Conservation (phyloP, 2,329 filamentous ascomycete species). For the Trichoderma gracile region DNA sequence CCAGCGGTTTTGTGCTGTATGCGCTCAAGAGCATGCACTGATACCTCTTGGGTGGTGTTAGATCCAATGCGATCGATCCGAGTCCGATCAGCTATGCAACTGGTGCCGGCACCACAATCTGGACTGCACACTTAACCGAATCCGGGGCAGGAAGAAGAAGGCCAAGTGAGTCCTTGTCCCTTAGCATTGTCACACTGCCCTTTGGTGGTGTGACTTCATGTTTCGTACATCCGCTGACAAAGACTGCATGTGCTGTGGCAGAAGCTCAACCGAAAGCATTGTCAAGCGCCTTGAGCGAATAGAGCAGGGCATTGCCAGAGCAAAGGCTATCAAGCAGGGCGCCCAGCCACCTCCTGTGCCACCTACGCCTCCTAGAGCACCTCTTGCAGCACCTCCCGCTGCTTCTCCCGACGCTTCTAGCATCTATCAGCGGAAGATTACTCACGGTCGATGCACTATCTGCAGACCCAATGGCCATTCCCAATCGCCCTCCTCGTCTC, state of each 20-base stretch:
- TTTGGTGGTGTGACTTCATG: too few species aligned
- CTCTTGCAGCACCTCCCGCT: constrained; percentile 17
- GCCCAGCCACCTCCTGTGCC: neutral
- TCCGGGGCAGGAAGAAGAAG: constrained; percentile 29
- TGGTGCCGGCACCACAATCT: constrained; percentile 53
- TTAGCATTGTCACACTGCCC: neutral
- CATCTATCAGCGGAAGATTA: neutral
- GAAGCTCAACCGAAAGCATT: constrained; percentile 34
- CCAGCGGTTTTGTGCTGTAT: neutral
- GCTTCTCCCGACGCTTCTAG: neutral
- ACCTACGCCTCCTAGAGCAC: neutral
- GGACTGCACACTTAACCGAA: constrained; percentile 46
- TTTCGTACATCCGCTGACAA: constrained; percentile 14
- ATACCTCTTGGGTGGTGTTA: constrained; percentile 30
- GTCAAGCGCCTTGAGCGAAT: constrained; percentile 44
- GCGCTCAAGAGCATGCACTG: neutral
- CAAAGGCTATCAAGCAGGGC: constrained; percentile 1
- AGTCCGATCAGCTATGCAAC: constrained; percentile 45
- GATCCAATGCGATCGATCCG: constrained; percentile 52
- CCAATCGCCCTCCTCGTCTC: neutral
- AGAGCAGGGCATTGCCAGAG: constrained; percentile 39
- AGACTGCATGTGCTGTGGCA: neutral
- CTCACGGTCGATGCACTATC: constrained; percentile 3
- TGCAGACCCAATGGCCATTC: constrained; percentile 13
- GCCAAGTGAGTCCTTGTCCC: constrained; percentile 25